A percentile compares a stretch with the other conserved stretches of the same genome.
Conservation (phyloP, 176 grass and related monocot genomes). For the Miscanthus lutarioriparius region DNA sequence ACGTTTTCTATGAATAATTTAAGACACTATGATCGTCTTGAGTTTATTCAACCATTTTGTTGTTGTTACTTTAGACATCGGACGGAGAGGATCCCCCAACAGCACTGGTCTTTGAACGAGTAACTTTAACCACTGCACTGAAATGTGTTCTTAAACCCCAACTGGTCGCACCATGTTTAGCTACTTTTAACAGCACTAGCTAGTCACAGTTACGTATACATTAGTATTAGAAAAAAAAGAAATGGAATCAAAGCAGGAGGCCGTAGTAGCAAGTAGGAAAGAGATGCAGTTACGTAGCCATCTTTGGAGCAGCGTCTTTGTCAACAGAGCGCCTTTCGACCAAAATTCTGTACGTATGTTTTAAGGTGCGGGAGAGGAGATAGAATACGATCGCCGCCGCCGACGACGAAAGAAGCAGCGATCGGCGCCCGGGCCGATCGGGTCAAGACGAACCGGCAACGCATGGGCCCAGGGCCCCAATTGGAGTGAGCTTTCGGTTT, state of each 20-base stretch:
- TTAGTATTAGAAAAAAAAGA: background rate
- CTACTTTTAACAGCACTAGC: conserved; percentile 31
- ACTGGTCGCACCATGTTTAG: background rate
- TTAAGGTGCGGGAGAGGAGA: too few species aligned
- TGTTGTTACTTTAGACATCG: conserved; percentile 1
- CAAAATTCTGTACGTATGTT: conserved; percentile 21
- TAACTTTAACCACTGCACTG: background rate
- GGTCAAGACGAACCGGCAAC: conserved; percentile 13
- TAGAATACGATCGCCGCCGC: conserved; percentile 21
- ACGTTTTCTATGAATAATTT: too few species aligned
- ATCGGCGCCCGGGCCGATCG: background rate
- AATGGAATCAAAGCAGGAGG: conserved; percentile 12
- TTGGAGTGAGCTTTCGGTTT: conserved; percentile 63
- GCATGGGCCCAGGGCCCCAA: conserved; percentile 9
- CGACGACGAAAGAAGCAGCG: background rate
- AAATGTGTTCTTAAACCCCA: background rate
- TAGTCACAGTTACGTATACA: background rate
- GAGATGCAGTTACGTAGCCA: background rate
- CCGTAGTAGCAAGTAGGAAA: too few species aligned
- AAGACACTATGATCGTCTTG: background rate
- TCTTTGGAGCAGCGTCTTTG: conserved; percentile 38
- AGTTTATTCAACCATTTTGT: background rate
- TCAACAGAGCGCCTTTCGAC: conserved; percentile 52
- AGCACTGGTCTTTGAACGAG: background rate
- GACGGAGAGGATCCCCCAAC: background rate